Evolutionary conservation across 2,329 filamentous ascomycete species (phyloP), one percentile per base, ranked within the genome.

Genomic region (Beauveria rudraprayagi): DNA sequence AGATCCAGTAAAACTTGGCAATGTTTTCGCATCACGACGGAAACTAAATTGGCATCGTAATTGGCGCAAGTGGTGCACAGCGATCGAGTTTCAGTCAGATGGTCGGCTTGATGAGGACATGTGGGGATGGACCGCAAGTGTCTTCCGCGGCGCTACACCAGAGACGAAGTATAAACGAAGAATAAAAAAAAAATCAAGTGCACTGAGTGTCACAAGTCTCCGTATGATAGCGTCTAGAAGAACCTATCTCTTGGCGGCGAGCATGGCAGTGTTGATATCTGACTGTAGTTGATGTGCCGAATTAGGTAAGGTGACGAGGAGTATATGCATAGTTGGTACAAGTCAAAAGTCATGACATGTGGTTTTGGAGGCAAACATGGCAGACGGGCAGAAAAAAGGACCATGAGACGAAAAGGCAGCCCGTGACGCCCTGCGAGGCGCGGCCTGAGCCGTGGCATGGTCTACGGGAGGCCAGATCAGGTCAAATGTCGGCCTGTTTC

Each of bases 401-500:
- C 10, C 11, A 50, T 37, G 44, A 41, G 41, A 57, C 44, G 34
- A 41, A 14, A 41, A 47, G n/a, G 40, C n/a, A 22, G 44, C 5
- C 3, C 54, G 43, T 44, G 30, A 37, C 28, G 54, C 43, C 19
- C 22, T 56, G 43, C n/a, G 43, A 57, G 55, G 47, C 22, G 55
- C 55, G 55, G 46, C 28, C 46, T 50, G 55, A 26, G 55, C 55
- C 26, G 55, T 57, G 44, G 19, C 19, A 56, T 56, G 41, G 28
- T 9, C 43, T 26, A 48, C 44, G 44, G 44, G 28, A 40, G 46
- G 24, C 43, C 14, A 50, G 30, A 17, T 48, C 41, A 16, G 46
- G 16, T 41, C 44, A 22, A 48, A 19, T 17, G 24, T 16, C 30
- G 19, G 41, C 7, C 52, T 30, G 40, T 56, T 37, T 34, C 11